These are phyloP conservation scores for Cystofilobasidium bisporidii DNA, from an alignment of 768 basidiomycete species.

Conservation along the genomic window DNA sequence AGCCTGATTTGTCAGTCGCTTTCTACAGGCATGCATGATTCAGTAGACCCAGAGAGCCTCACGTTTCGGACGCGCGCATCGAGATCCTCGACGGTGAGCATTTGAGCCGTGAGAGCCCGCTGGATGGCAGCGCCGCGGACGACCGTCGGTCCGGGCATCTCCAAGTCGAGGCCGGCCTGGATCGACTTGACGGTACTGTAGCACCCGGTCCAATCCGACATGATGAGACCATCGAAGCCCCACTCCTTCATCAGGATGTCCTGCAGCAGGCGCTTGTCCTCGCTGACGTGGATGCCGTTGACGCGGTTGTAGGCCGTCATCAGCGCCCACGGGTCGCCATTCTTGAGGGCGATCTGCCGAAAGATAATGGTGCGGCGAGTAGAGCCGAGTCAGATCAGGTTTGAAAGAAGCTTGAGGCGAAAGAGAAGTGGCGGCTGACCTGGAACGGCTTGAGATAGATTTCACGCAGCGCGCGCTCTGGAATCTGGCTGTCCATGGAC, in stretches of 20 bases:
- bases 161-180: conserved; percentile 52
- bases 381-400: no score
- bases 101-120: conserved; percentile 48
- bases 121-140: conserved; percentile 34
- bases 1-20: not conserved
- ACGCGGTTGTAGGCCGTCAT: conserved; percentile 63
- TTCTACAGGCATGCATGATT: not conserved
- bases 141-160: conserved; percentile 34
- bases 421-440: conserved; percentile 13
- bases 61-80: conserved; percentile 60
- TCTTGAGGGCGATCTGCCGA: conserved; percentile 39
- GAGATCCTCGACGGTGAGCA: conserved; percentile 55
- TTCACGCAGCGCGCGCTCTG: not conserved
- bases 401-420: not conserved
- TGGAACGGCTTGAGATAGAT: conserved; percentile 24
- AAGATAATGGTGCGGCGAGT: no score
- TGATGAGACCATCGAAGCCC: conserved; percentile 53
- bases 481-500: conserved; percentile 37
- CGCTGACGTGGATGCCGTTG: conserved; percentile 54
- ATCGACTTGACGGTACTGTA: conserved; percentile 46
- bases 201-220: conserved; percentile 40
- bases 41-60: not conserved
- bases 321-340: conserved; percentile 54
- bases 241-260: conserved; percentile 56
- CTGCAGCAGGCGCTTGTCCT: conserved; percentile 47